Base-by-base conservation (phyloP, 2,329 filamentous ascomycete species). In the Arthroderma uncinatum region DNA sequence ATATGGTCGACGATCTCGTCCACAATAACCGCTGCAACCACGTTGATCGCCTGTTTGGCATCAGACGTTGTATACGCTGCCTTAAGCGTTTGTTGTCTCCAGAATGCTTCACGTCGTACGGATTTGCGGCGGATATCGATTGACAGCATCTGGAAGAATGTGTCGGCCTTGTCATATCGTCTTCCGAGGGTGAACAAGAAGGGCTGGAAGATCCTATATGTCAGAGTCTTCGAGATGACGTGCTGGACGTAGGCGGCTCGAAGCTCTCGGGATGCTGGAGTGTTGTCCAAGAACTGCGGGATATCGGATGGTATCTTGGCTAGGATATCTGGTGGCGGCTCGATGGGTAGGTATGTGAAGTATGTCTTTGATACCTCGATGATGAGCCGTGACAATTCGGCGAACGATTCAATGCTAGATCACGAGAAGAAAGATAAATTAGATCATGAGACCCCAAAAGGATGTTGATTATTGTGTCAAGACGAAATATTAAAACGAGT, bases 51-150 rank as follows among this genome's bases (percentile, higher is more conserved):
- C 62, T 79, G 74, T 60, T 81, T 82, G 1, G 79, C 79, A 58
- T 78, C 78, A 1, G 76, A 77, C 36, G 78, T 76, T 4, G 78
- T 80, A 65, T 81, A 82, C 7, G 79, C 77, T 16, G 79, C 79
- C 59, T 79, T 78, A 12, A 82, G 73, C 1, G 79, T 81, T 61
- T 81, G 78, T 57, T 80, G 78, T 55, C 79, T 72, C 79, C 79
- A 82, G 58, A 80, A 77, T 2, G 79, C 78, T 64, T 82, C 79
- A 57, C 78, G 78, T 8, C 78, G 73, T 19, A 78, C 76, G 56
- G 78, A 80, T 62, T 81, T 82, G 55, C 76, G 74, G 34, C 79
- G 76, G 54, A 82, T 79, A 55, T 81, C 76, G 63, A 76, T 75
- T 30, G 79, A 80, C 60, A 82, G 73, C 59, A 77, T 76, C 57